Evolutionary conservation across 2,329 filamentous ascomycete species (phyloP).

Genomic region (Pseudofabraea citricarpa): DNA sequence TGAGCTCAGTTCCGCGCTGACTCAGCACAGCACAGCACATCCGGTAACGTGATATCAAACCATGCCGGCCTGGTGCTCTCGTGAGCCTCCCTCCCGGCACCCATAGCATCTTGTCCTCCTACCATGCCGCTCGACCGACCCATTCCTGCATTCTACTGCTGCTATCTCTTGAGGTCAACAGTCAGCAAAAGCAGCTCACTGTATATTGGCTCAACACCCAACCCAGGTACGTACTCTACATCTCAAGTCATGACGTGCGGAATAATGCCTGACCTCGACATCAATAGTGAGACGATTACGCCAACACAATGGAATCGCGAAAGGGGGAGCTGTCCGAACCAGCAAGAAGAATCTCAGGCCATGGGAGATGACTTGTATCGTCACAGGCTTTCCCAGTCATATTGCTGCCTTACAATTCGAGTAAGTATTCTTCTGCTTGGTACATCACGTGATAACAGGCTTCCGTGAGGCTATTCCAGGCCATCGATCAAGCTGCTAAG

Average conservation of each 20-base stretch:
- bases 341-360: conserved; percentile 64
- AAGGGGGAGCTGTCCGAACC: conserved; percentile 78
- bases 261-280: too few species aligned
- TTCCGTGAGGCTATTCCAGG: too few species aligned
- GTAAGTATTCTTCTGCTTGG: conserved; percentile 48
- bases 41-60: background rate
- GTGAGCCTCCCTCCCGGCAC: background rate
- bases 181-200: conserved; percentile 60
- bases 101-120: conserved; percentile 6
- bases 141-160: conserved; percentile 87
- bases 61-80: background rate
- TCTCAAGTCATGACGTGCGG: too few species aligned
- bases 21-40: too few species aligned
- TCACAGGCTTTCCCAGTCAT: conserved; percentile 84
- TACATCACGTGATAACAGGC: too few species aligned
- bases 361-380: conserved; percentile 86
- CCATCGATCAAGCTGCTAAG: too few species aligned
- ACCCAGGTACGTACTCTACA: conserved; percentile 46
- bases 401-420: conserved; percentile 92
- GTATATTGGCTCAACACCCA: conserved; percentile 90
- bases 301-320: conserved; percentile 84
- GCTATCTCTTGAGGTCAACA: conserved; percentile 85
- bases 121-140: conserved; percentile 33
- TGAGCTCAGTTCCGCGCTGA: too few species aligned
- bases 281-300: conserved; percentile 62